These are phyloP conservation scores for Xylaria sp. DNA, from an alignment of 2,329 filamentous ascomycete species.

Conservation along the genomic window DNA sequence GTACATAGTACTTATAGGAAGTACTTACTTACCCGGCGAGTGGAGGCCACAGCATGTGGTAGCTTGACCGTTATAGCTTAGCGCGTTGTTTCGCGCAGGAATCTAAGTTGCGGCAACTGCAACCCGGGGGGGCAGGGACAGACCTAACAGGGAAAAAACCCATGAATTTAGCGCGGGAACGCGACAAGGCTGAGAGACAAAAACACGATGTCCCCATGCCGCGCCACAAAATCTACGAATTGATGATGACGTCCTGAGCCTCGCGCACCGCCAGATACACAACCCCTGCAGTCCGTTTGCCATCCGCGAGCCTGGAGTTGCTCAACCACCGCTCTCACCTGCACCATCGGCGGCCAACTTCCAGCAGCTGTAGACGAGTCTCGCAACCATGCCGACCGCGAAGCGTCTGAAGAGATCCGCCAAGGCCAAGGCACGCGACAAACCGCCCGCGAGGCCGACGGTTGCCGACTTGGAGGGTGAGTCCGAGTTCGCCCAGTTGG, in stretches of 20 bases:
- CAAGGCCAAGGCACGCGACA: constrained; percentile 54
- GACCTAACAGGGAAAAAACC: background rate
- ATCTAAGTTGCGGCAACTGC: background rate
- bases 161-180: constrained; percentile 26
- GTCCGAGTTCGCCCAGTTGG: constrained; percentile 77
- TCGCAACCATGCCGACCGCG: constrained; percentile 63
- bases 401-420: constrained; percentile 67
- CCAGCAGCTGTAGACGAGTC: constrained; percentile 30
- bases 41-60: background rate
- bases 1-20: background rate
- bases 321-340: constrained; percentile 20
- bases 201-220: constrained; percentile 29
- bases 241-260: constrained; percentile 25
- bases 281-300: constrained; percentile 3
- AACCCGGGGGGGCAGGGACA: background rate
- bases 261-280: constrained; percentile 25
- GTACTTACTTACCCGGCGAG: background rate
- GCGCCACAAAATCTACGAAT: constrained; percentile 32
- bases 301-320: constrained; percentile 30
- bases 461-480: constrained; percentile 77
- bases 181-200: constrained; percentile 44
- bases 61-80: background rate
- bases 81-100: constrained; percentile 1
- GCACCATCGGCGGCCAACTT: constrained; percentile 26
- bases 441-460: constrained; percentile 65